Conservation (phyloP, 306 rosid genomes). For the Rosa lucieae region DNA sequence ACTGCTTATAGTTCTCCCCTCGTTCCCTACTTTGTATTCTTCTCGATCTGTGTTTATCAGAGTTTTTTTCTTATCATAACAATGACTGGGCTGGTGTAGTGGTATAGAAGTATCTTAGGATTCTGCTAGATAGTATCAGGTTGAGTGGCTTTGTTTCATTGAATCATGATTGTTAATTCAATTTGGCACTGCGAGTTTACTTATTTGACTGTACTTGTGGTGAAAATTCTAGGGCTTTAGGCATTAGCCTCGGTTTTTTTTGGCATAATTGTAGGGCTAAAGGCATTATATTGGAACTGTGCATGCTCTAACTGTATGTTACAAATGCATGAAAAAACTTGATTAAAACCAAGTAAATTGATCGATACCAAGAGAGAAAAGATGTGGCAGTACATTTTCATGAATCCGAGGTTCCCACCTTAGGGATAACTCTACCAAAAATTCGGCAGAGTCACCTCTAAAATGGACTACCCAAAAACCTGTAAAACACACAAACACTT, state of each 20-base stretch:
- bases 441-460: no score
- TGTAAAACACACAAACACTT: no score
- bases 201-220: background rate
- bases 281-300: background rate
- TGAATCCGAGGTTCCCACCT: no score
- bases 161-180: background rate
- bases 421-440: no score
- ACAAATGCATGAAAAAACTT: background rate
- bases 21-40: no score
- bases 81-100: background rate
- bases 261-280: background rate
- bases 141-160: background rate
- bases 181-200: background rate
- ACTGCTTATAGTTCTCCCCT: no score
- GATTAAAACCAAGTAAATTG: background rate
- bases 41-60: no score
- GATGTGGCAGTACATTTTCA: background rate
- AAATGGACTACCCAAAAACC: no score
- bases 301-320: background rate
- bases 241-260: background rate
- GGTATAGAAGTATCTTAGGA: background rate
- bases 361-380: background rate
- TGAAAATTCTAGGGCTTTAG: background rate
- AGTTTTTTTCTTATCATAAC: no score
- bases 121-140: background rate